A percentile compares a stretch with the other conserved stretches of the same genome.
phyloP scores from a whole-genome alignment of 1,139 yeast species.

The Hansenula sp. region DNA sequence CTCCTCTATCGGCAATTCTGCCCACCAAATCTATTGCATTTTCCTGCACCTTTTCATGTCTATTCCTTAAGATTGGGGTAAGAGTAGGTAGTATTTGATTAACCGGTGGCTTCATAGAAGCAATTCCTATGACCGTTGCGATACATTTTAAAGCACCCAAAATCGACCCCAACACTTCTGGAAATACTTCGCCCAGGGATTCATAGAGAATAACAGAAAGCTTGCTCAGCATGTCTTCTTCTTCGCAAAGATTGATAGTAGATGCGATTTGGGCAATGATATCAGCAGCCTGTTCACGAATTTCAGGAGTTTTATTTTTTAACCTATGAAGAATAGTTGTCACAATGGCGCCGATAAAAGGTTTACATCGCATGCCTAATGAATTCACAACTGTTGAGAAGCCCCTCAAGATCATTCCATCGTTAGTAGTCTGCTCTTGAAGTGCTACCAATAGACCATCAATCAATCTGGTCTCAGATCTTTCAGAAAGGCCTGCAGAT shows the following conservation, averaged over 20 bases:
- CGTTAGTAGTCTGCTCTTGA: conserved; percentile 68
- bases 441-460: conserved; percentile 85
- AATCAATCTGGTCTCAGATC: conserved; percentile 63
- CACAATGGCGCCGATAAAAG: conserved; percentile 72
- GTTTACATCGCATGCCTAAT: conserved; percentile 65
- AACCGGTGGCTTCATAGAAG: conserved; percentile 75
- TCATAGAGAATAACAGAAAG: conserved; percentile 80
- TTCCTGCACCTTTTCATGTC: conserved; percentile 91
- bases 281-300: conserved; percentile 86
- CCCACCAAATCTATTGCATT: conserved; percentile 80
- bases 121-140: conserved; percentile 48
- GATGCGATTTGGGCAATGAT: conserved; percentile 65
- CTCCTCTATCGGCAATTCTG: conserved; percentile 75
- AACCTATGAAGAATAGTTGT: conserved; percentile 72
- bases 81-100: conserved; percentile 81
- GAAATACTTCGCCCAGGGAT: conserved; percentile 91
- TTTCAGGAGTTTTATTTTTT: conserved; percentile 67
- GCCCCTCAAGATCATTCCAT: conserved; percentile 53
- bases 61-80: conserved; percentile 86
- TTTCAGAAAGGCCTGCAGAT: conserved; percentile 47
- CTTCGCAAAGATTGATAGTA: conserved; percentile 64
- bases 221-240: conserved; percentile 58
- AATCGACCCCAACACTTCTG: conserved; percentile 88
- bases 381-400: conserved; percentile 67
- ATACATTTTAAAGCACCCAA: conserved; percentile 63